phyloP scores from a whole-genome alignment of 139 green algal genomes.

The Coelastrella sp. region DNA sequence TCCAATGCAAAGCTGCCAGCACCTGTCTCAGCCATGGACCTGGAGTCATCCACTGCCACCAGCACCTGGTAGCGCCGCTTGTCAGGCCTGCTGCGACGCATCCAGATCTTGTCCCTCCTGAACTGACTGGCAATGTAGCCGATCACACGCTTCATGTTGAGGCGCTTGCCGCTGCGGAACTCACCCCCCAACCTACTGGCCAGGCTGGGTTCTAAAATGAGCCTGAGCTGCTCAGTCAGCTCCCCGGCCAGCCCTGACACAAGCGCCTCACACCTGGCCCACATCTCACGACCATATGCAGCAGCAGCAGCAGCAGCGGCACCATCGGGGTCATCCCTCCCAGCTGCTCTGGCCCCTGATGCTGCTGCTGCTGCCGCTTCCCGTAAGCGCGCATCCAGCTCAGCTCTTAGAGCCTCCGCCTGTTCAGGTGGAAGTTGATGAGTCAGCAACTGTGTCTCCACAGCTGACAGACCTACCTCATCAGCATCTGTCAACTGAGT shows the following conservation, averaged over 20 bases:
- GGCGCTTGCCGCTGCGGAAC: conserved; percentile 96
- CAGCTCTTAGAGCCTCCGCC: conserved; percentile 58
- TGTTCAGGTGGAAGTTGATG: conserved; percentile 49
- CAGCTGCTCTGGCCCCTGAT: conserved; percentile 21
- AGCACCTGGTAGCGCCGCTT: conserved; percentile 97
- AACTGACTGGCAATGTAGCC: conserved; percentile 97
- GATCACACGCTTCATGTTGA: conserved; percentile 99
- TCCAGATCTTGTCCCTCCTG: conserved; percentile 99
- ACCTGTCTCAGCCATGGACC: conserved; percentile 93
- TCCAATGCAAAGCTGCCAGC: conserved; percentile 93
- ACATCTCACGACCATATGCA: conserved; percentile 70
- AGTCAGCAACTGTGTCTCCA: conserved; percentile 40
- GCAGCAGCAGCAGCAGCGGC: conserved; percentile 29
- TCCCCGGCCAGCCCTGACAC: conserved; percentile 80
- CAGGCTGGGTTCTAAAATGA: conserved; percentile 95
- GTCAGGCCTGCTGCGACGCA: conserved; percentile 93
- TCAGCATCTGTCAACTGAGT: conserved; percentile 45
- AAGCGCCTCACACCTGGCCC: conserved; percentile 86
- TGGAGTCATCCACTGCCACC: conserved; percentile 86
- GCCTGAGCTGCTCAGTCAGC: conserved; percentile 96
- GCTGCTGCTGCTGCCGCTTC: conserved; percentile 40
- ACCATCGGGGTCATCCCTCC: conserved; percentile 11
- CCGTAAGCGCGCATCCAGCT: conserved; percentile 70
- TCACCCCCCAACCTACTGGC: conserved; percentile 89
- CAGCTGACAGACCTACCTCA: conserved; percentile 37